Base-by-base conservation (phyloP, 495 filamentous ascomycete species). In the Podospora sp. region DNA sequence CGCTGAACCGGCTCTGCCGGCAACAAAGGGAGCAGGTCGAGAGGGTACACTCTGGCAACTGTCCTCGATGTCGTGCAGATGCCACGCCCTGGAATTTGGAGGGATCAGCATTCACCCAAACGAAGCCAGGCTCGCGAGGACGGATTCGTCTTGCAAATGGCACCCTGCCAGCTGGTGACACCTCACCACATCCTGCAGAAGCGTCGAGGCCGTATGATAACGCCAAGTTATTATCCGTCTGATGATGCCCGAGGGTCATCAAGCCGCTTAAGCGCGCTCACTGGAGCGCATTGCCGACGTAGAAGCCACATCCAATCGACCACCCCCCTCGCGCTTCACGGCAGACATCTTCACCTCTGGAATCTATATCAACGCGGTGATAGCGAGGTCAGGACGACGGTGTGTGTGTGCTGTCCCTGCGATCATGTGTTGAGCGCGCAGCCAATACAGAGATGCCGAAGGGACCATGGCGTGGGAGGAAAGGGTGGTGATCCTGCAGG, bases 51-150 rank as follows among this genome's bases (percentile, higher is more conserved):
- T 6, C 3, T 18, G n/a, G 35, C 60, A 52, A 49, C 18, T 24
- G 26, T 66, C 35, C 55, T 65, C 55, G 61, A 72, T 65, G 60
- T 55, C 61, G 67, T 60, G 67, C 63, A 69, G 18, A 40, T 53
- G 40, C 63, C 63, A 53, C 56, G 59, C 67, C n/a, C 65, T 22
- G 12, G 33, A 14, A 25, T 58, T 25, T 51, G 35, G 60, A 61
- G 27, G 50, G 60, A 49, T n/a, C 35, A 40, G 3, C 22, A 9
- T 63, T n/a, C 40, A 46, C 40, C 12, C 40, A 18, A 46, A n/a
- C n/a, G n/a, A n/a, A 7, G 25, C 33, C 40, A 20, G 18, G 25
- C 20, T 55, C 14, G 4, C 16, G 9, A 25, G 49, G 16, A 21
- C 11, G 33, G 53, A 11, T 51, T 6, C 53, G 33, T 8, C 24